Evolutionary conservation across 176 grass and related monocot genomes (phyloP).

Genomic region (Coix lacrymajobi): DNA sequence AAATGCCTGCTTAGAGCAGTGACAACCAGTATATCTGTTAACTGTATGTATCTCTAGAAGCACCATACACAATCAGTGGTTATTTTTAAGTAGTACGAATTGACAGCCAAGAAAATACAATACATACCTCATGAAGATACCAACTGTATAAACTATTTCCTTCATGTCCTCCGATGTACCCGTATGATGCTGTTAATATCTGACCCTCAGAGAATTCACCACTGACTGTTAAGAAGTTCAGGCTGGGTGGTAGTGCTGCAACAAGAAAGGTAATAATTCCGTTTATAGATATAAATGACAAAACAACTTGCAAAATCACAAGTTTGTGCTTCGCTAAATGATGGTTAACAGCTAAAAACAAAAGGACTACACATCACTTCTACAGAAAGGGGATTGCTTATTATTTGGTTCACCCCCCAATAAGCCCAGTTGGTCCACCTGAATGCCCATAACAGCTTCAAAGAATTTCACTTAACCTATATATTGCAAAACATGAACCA

Average conservation of each 20-base stretch:
- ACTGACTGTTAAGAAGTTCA: slow-evolving; percentile 93
- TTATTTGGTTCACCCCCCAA: background rate
- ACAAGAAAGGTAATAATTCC: slow-evolving; percentile 20
- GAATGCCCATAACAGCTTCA: background rate
- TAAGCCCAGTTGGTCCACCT: background rate
- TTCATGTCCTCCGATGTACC: slow-evolving; percentile 93
- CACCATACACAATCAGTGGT: background rate
- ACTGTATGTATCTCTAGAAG: slow-evolving; percentile 8
- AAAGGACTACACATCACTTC: background rate
- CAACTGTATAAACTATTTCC: slow-evolving; percentile 85
- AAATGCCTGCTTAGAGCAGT: background rate
- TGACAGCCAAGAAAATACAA: slow-evolving; percentile 14
- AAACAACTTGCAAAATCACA: background rate
- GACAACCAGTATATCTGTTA: background rate
- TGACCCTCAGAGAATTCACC: slow-evolving; percentile 91
- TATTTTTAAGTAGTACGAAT: slow-evolving; percentile 2
- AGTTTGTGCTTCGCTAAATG: background rate
- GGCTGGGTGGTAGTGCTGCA: slow-evolving; percentile 77
- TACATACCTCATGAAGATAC: slow-evolving; percentile 80
- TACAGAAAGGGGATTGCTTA: background rate
- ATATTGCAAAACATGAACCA: background rate
- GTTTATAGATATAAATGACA: slow-evolving; percentile 13
- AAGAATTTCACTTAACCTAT: background rate
- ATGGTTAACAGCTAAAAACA: slow-evolving; percentile 4
- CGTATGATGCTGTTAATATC: slow-evolving; percentile 89